Evolutionary conservation across 805 yeast species (phyloP).

Genomic region (Brettanomyces sp.): DNA sequence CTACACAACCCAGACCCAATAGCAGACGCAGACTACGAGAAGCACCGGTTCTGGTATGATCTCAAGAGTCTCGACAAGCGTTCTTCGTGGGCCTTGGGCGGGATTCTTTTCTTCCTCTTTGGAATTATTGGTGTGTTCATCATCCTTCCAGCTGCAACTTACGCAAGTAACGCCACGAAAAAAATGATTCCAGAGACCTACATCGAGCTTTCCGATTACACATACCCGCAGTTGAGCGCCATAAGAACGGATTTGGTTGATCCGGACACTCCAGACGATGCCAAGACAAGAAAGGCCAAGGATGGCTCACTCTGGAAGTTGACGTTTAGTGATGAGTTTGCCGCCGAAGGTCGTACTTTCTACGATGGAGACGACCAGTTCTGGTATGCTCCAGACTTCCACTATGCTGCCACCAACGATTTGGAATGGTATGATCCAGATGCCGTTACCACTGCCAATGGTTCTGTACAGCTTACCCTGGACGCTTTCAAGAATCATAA

Average conservation of each 20-base stretch:
- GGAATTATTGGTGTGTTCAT: constrained; percentile 66
- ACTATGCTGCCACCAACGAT: constrained; percentile 83
- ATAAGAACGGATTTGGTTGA: constrained; percentile 56
- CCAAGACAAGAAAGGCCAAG: constrained; percentile 36
- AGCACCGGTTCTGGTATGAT: constrained; percentile 55
- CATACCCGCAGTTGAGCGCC: constrained; percentile 48
- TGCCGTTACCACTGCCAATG: constrained; percentile 69
- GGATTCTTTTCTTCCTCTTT: constrained; percentile 45
- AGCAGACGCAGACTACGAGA: constrained; percentile 79
- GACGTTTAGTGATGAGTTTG: constrained; percentile 88
- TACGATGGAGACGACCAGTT: constrained; percentile 88
- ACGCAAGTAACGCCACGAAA: constrained; percentile 39
- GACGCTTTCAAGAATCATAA: constrained; percentile 79
- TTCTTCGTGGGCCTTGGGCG: constrained; percentile 53
- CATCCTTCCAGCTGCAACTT: constrained; percentile 76
- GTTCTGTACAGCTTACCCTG: constrained; percentile 57
- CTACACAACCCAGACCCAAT: constrained; percentile 95
- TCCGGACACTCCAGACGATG: constrained; percentile 54
- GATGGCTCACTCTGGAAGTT: constrained; percentile 65
- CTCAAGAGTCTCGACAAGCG: constrained; percentile 56
- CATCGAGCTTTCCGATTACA: constrained; percentile 43
- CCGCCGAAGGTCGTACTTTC: constrained; percentile 81
- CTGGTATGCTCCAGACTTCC: constrained; percentile 76
- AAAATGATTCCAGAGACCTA: constrained; percentile 18
- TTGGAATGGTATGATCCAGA: constrained; percentile 95